Base-by-base conservation (phyloP, 345 rosid species). In the Eucalyptus globulus region DNA sequence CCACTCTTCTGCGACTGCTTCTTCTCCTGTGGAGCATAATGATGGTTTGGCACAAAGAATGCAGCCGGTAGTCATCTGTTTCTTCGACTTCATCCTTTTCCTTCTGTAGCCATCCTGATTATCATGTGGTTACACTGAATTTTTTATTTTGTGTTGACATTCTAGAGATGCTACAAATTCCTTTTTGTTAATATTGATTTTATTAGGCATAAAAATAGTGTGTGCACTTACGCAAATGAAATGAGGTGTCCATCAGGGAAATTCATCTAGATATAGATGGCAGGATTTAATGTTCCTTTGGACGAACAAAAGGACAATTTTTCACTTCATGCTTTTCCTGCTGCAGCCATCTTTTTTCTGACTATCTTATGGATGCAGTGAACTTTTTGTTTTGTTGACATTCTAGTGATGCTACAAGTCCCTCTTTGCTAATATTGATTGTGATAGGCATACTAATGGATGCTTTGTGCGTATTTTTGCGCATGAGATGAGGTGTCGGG, bases 1-100 rank as follows among this genome's bases (percentile, higher is more conserved):
- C 43, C 85, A 76, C 47, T 76, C 85, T 76, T 76, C 83, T 76
- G 85, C 11, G 47, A 76, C 85, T 4, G 47, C 85, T 76, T 76
- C 85, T 72, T 87, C 95, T 43, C 91, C 95, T 37, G 60, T 89
- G 24, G 94, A 92, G 83, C 91, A 93, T 40, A 94, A 92, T 90
- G 93, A 90, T 27, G 92, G 93, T 45, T 91, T 92, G 50, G 92
- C 92, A 86, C 90, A 92, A 62, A 94, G 53, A 89, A 89, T 90
- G 91, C 91, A 89, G 87, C 93, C 91, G 96, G 99, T 94, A 90
- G 67, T 58, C 80, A 31, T 67, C 56, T 76, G 8, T 76, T 24
- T 76, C 43, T 76, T 76, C 1, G 4, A 13, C 27, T 40, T 40
- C 85, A 76, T 76, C 27, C 85, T 76, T 40, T 76, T 76, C 85